Evolutionary conservation across 305 asterid species (phyloP), one percentile per base, ranked within the genome.

Genomic region (Fraxinus xanthoxyloides): DNA sequence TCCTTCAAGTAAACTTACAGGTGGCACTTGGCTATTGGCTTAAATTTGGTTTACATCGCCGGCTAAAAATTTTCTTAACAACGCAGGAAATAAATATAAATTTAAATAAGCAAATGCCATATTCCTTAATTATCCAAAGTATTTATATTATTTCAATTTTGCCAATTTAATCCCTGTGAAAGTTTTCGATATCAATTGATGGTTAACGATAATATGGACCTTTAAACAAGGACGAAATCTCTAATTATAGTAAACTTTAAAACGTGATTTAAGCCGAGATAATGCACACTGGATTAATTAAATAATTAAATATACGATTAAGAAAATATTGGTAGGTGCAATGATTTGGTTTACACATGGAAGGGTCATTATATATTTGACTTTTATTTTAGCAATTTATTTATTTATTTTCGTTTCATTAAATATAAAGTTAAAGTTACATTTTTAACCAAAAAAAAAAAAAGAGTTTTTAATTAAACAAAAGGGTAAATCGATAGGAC

Each of bases 281-380:
- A 24, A 17, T 65, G 54, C 23, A 32, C 54, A 19, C 9, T n/a
- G 28, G 31, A 23, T 21, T 63, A 63, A 63, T 65, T 26, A 65
- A 65, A 65, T 65, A 24, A 4, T 10, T 24, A 65, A 65, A 10
- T 34, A 65, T 26, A 9, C 28, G 72, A 65, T 63, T 8, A 9
- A 7, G 7, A 19, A 26, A 70, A 6, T 21, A 48, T 40, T 5
- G 26, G 72, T 72, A 17, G 78, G 56, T 72, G 69, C 73, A 51
- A 80, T 80, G 38, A 80, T 80, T 72, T 72, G 2, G n/a, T 74
- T 1, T 31, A 65, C 80, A 83, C 63, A 46, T 83, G 82, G 7
- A 79, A 19, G 77, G 69, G 79, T 83, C 83, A 79, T 75, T 28
- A 56, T 40, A 17, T 56, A 73, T 73, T 74, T 19, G 72, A 74